These are phyloP conservation scores for Puccinia horiana DNA, from an alignment of 1,284 basidiomycete species.

Conservation along the genomic window DNA sequence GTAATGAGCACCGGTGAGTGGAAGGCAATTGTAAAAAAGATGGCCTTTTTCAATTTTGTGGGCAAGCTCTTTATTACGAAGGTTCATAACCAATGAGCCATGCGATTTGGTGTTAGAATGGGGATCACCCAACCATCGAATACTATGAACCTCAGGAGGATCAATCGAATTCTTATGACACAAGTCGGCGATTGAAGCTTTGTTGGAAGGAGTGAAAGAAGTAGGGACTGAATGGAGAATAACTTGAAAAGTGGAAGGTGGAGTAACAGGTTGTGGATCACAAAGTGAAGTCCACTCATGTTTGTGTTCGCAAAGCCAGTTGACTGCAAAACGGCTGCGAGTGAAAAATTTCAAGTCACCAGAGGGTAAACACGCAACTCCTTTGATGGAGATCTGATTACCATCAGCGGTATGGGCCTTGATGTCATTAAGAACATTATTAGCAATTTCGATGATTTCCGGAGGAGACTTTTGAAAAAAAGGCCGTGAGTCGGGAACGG, in stretches of 20 bases:
- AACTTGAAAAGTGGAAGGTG: not conserved
- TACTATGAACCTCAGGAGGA: not conserved
- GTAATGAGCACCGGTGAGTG: no score
- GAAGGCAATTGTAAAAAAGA: not conserved
- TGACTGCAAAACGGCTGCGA: not conserved
- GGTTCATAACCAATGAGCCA: not conserved
- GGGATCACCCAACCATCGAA: not conserved
- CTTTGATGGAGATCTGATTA: not conserved
- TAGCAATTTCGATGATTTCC: not conserved
- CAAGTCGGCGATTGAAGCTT: not conserved
- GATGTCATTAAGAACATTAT: not conserved
- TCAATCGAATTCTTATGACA: not conserved
- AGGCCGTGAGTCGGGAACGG: not conserved
- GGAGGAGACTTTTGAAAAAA: not conserved
- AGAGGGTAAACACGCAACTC: not conserved
- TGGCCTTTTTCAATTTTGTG: not conserved
- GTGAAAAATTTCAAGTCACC: constrained; percentile 11
- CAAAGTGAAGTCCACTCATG: constrained; percentile 1
- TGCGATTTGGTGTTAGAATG: not conserved
- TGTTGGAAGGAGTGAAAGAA: not conserved
- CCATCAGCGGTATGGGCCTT: not conserved
- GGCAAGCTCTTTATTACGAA: not conserved
- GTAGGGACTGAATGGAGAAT: not conserved
- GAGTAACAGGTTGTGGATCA: not conserved
- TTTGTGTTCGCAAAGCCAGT: constrained; percentile 12